Evolutionary conservation across 306 rosid species (phyloP).

Genomic region (Citrullus colocynthis): DNA sequence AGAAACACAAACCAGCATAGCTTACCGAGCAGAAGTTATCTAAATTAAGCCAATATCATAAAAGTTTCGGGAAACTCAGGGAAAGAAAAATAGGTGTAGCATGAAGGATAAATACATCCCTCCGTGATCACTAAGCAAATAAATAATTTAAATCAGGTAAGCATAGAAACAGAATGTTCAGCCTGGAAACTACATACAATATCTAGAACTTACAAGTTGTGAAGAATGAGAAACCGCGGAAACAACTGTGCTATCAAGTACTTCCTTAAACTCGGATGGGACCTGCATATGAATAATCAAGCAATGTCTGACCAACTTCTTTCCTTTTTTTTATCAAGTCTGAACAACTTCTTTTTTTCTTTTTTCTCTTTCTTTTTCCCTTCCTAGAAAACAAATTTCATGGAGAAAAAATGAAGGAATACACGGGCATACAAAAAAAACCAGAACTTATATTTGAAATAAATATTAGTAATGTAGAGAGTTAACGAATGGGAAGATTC

Average conservation of each 20-base stretch:
- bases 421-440: too few species aligned
- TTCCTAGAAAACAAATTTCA: too few species aligned
- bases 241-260: conserved; percentile 79
- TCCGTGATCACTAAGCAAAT: neutral
- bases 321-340: neutral
- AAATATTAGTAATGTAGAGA: too few species aligned
- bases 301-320: conserved; percentile 7
- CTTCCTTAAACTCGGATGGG: conserved; percentile 79
- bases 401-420: too few species aligned
- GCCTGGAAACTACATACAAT: neutral
- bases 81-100: neutral
- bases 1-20: neutral
- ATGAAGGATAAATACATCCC: neutral
- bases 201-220: conserved; percentile 54
- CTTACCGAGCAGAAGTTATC: neutral
- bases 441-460: too few species aligned
- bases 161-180: neutral
- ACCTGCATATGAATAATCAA: conserved; percentile 46
- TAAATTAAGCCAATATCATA: neutral
- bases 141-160: neutral
- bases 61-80: neutral
- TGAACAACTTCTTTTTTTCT: neutral
- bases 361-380: too few species aligned
- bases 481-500: too few species aligned
- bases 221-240: conserved; percentile 83